Base-by-base conservation (phyloP, 2,329 filamentous ascomycete species). In the Gremmenia infestans region DNA sequence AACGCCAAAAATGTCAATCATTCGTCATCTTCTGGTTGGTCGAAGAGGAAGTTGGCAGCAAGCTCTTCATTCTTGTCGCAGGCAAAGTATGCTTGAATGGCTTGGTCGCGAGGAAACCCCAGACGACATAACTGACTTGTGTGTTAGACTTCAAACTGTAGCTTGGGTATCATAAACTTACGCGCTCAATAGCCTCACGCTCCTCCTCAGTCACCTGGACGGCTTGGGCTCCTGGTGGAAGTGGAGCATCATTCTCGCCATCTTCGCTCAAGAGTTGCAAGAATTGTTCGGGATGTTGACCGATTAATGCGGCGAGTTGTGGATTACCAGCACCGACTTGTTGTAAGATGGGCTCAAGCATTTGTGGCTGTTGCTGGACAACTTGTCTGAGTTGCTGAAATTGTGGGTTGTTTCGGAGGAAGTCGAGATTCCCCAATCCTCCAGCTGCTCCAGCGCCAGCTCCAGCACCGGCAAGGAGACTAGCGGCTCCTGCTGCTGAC, bases 51-150 rank as follows among this genome's bases (percentile, higher is more conserved):
- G 76, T 99, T 99, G 62, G 94, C 94, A 0, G 94, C 94, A 51
- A 99, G 81, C 74, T 99, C 94, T 76, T 99, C 94, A 73, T 99
- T 97, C 82, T 97, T 99, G 75, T 99, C 94, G 73, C 94, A 99
- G 36, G 94, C 94, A 71, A 99, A 99, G 76, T 97, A 99, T 25
- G 94, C 94, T 76, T 99, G 93, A 64, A 97, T 96, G 51, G 94
- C 94, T 66, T 91, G 84, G 66, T 97, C 91, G 58, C 92, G 86
- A 67, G 93, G 86, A 72, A 99, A 99, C 37, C 94, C 94, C 46
- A 99, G 85, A 61, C 89, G 88, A 76, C 91, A 96, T 69, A 99
- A 80, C 89, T 96, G 53, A 4, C 35, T 35, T 23, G 47, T 32
- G 22, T 60, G 22, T 60, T 51, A 59, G 62, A 65, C 50, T 47